phyloP scores from a whole-genome alignment of 1,284 basidiomycete species.

The Waitea zeae region DNA sequence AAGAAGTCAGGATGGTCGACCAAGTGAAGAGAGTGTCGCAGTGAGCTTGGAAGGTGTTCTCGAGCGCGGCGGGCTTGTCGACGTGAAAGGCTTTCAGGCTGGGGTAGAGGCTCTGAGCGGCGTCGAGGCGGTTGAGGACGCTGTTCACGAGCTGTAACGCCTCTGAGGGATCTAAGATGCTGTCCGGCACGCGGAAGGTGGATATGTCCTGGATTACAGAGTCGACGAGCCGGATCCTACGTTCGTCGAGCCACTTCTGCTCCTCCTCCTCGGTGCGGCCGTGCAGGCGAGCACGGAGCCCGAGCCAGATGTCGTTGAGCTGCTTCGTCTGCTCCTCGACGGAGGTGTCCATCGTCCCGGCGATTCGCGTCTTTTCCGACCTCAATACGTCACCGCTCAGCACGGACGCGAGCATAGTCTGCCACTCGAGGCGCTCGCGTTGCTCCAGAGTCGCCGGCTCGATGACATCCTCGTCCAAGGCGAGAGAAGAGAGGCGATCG shows the following conservation, averaged over 20 bases:
- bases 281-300: slow-evolving; percentile 75
- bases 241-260: slow-evolving; percentile 65
- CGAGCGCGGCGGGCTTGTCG: slow-evolving; percentile 60
- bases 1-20: slow-evolving; percentile 67
- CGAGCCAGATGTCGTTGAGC: slow-evolving; percentile 72
- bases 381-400: slow-evolving; percentile 85
- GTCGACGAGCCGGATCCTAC: slow-evolving; percentile 67
- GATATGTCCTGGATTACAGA: slow-evolving; percentile 72
- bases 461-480: slow-evolving; percentile 26
- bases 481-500: slow-evolving; percentile 32
- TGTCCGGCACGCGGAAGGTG: slow-evolving; percentile 43
- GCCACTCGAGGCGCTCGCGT: slow-evolving; percentile 82
- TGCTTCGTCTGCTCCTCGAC: slow-evolving; percentile 52
- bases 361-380: slow-evolving; percentile 83
- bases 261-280: slow-evolving; percentile 75
- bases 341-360: slow-evolving; percentile 49
- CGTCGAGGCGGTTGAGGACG: slow-evolving; percentile 66
- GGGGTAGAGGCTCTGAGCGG: slow-evolving; percentile 80
- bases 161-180: slow-evolving; percentile 19
- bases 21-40: slow-evolving; percentile 82
- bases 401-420: slow-evolving; percentile 85
- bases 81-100: slow-evolving; percentile 62
- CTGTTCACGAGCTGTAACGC: slow-evolving; percentile 59
- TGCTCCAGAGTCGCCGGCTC: slow-evolving; percentile 47
- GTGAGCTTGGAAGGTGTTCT: slow-evolving; percentile 53